phyloP scores from a whole-genome alignment of 495 filamentous ascomycete genomes.

The Podospora tetraspora region DNA sequence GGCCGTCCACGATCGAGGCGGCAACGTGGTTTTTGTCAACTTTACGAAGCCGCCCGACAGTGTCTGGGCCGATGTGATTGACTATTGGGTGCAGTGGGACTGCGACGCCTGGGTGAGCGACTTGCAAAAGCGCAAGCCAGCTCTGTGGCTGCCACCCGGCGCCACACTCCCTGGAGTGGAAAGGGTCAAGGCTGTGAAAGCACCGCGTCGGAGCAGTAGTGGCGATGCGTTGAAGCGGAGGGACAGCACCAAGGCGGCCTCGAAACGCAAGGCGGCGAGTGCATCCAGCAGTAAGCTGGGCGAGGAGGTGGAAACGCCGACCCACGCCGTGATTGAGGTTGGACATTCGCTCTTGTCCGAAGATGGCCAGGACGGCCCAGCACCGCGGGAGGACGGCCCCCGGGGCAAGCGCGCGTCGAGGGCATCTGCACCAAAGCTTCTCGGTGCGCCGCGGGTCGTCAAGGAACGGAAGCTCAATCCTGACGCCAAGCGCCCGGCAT shows the following conservation, averaged over 20 bases:
- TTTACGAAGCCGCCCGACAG: constrained; percentile 62
- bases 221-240: constrained; percentile 27
- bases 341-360: neutral
- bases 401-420: neutral
- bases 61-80: constrained; percentile 61
- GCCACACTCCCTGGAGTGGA: constrained; percentile 30
- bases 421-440: neutral
- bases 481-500: constrained; percentile 30
- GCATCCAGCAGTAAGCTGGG: neutral
- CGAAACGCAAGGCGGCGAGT: constrained; percentile 18
- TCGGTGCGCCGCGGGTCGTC: constrained; percentile 10
- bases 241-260: constrained; percentile 18
- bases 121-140: constrained; percentile 48
- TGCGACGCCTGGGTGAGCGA: constrained; percentile 65
- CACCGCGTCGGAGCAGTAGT: constrained; percentile 25
- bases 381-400: neutral
- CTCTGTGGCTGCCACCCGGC: constrained; percentile 51
- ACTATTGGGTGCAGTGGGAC: constrained; percentile 66
- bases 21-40: constrained; percentile 66
- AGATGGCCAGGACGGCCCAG: neutral
- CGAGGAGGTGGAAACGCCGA: neutral
- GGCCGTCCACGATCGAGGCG: constrained; percentile 56
- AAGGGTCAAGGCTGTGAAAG: constrained; percentile 26
- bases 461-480: constrained; percentile 21
- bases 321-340: neutral